A percentile compares a stretch with the other conserved stretches of the same genome.
phyloP scores from a whole-genome alignment of 495 filamentous ascomycete genomes.

The Letharia columbiana region DNA sequence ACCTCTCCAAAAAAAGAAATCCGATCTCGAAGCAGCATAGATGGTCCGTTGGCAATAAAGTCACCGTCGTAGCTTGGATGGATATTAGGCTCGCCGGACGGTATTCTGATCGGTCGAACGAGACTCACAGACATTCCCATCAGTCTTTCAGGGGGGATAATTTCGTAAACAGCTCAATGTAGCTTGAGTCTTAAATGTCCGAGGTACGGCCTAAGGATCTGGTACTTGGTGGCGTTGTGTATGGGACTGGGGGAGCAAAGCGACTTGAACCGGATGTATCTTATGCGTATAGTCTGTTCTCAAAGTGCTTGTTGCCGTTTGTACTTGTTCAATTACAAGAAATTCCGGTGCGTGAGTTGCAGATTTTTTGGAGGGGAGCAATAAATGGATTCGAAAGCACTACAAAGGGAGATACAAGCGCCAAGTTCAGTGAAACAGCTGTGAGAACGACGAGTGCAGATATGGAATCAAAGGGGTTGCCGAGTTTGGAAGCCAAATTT shows the following conservation, averaged over 20 bases:
- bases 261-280: too few relatives aligned
- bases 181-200: slow-evolving; percentile 17
- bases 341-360: too few relatives aligned
- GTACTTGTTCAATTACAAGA: too few relatives aligned
- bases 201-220: slow-evolving; percentile 22
- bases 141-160: slow-evolving; percentile 28
- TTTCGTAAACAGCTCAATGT: slow-evolving; percentile 31
- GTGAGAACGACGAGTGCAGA: too few relatives aligned
- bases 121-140: slow-evolving; percentile 26
- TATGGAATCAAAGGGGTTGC: too few relatives aligned
- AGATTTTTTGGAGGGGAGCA: too few relatives aligned
- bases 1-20: slow-evolving; percentile 27
- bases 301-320: too few relatives aligned
- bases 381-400: neutral
- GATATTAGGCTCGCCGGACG: slow-evolving; percentile 30
- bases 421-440: too few relatives aligned
- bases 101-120: slow-evolving; percentile 23
- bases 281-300: too few relatives aligned
- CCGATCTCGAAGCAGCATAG: slow-evolving; percentile 30
- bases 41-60: slow-evolving; percentile 34
- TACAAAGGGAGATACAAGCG: too few relatives aligned
- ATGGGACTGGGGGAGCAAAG: too few relatives aligned
- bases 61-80: slow-evolving; percentile 36
- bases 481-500: neutral
- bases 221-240: too few relatives aligned